phyloP scores from a whole-genome alignment of 345 rosid genomes.

The Citrus cavaleriei region DNA sequence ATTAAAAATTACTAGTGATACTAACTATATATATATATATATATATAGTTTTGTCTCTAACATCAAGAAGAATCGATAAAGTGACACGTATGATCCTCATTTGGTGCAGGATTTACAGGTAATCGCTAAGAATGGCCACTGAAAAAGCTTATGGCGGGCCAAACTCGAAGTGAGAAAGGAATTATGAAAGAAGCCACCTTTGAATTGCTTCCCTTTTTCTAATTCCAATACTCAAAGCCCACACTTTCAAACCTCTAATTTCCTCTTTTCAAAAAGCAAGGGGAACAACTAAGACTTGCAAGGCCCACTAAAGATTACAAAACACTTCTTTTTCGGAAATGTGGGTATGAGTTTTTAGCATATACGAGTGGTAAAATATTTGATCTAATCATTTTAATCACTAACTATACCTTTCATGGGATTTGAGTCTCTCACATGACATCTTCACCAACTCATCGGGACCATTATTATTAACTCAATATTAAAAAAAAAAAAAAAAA shows the following conservation, averaged over 20 bases:
- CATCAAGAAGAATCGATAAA: not conserved
- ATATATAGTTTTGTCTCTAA: not conserved
- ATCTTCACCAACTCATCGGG: slow-evolving; percentile 18
- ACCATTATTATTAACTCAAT: slow-evolving; percentile 9
- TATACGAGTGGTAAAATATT: slow-evolving; percentile 18
- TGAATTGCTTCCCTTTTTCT: slow-evolving; percentile 33
- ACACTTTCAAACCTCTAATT: slow-evolving; percentile 42
- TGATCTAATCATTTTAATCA: slow-evolving; percentile 46
- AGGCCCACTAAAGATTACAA: slow-evolving; percentile 25
- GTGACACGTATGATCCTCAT: slow-evolving; percentile 12
- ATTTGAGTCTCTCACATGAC: slow-evolving; percentile 31
- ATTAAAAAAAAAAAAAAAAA: no score
- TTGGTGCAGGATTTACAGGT: slow-evolving; percentile 34
- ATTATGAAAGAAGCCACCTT: slow-evolving; percentile 39
- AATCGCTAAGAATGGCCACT: not conserved
- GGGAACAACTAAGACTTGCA: not conserved
- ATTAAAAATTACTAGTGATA: no score
- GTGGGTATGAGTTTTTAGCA: slow-evolving; percentile 16
- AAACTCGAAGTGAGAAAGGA: slow-evolving; percentile 28
- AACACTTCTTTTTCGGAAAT: slow-evolving; percentile 25
- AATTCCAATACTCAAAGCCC: slow-evolving; percentile 43
- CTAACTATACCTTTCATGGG: slow-evolving; percentile 28
- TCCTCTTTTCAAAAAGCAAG: slow-evolving; percentile 40
- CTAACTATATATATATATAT: no score
- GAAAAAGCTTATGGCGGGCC: slow-evolving; percentile 25